A percentile compares a stretch with the other conserved stretches of the same genome.
Conservation (phyloP, 2,329 filamentous ascomycete genomes). For the Myriangium duriaei region DNA sequence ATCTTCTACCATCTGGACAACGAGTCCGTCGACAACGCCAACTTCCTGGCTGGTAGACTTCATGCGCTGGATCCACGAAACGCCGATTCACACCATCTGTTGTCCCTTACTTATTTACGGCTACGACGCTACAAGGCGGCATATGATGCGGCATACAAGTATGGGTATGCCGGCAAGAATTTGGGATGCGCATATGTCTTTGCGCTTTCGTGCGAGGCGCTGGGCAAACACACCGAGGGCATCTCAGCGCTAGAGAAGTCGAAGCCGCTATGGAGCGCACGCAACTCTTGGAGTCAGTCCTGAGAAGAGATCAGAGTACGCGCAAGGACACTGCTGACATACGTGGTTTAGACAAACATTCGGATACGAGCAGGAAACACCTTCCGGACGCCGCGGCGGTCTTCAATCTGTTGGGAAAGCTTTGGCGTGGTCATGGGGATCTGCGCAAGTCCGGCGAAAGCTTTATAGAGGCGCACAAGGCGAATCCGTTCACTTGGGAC, state of each 20-base stretch:
- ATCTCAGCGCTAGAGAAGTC: constrained; percentile 74
- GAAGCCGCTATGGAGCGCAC: constrained; percentile 60
- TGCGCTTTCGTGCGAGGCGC: constrained; percentile 71
- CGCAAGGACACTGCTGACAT: constrained; percentile 3
- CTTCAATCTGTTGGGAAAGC: constrained; percentile 72
- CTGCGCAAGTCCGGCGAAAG: constrained; percentile 71
- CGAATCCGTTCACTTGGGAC: constrained; percentile 97
- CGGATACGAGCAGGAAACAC: constrained; percentile 58
- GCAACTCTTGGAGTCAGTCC: constrained; percentile 61
- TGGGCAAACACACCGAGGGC: constrained; percentile 71
- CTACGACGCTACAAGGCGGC: constrained; percentile 74
- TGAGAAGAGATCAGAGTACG: background rate
- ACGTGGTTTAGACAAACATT: constrained; percentile 51
- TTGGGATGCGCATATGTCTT: constrained; percentile 84
- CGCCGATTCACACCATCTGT: constrained; percentile 67
- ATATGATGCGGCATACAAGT: constrained; percentile 65
- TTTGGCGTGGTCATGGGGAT: constrained; percentile 70
- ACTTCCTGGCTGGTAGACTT: constrained; percentile 84
- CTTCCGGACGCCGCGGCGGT: constrained; percentile 74
- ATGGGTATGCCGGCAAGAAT: constrained; percentile 59
- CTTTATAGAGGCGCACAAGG: constrained; percentile 78
- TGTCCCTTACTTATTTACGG: constrained; percentile 74
- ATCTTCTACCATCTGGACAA: constrained; percentile 77
- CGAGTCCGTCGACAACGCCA: constrained; percentile 73
- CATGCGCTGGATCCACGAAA: constrained; percentile 72